Evolutionary conservation across 2,329 filamentous ascomycete species (phyloP), one percentile per base, ranked within the genome.

Genomic region (Curvularia sp.): DNA sequence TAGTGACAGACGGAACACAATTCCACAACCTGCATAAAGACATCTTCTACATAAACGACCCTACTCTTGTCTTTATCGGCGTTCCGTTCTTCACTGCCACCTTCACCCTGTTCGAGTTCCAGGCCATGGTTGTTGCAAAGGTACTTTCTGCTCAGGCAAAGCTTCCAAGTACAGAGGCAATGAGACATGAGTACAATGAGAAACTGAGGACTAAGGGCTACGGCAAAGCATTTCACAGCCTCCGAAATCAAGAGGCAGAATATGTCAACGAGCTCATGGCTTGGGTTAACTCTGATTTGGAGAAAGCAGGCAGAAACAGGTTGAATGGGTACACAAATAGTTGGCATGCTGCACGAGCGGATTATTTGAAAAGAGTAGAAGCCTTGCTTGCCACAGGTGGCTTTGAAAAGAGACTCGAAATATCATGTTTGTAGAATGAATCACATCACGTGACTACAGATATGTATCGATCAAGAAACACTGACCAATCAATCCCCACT

Each of bases 61-160:
- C 88, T 0, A 84, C 85, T 0, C 77, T 91, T 0, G 78, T 81
- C 0, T 90, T 90, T 61, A 78, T 90, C 18, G 88, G 88, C 0
- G 84, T 88, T 0, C 87, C 86, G 0, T 89, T 86, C 66, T 85
- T 89, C 66, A 85, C 85, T 0, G 86, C 87, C 0, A 90, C 88
- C 0, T 91, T 90, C 66, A 86, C 86, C 0, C 78, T 90, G 0
- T 91, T 90, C 59, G 88, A 91, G 59, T 89, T 89, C 64, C 89
- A 91, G 69, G 87, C 87, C 0, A 84, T 88, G 61, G 83, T 82
- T 0, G 77, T 89, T 0, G 84, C 87, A 0, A 81, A 84, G 2
- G 82, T 88, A 0, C 80, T 87, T 3, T 78, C 84, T 0, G 86
- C 85, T 0, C 77, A 79, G 30, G 81, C 80, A 0, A 60, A 66